Conservation (phyloP, 1,139 yeast genomes). For the Suhomyces atakaporum region DNA sequence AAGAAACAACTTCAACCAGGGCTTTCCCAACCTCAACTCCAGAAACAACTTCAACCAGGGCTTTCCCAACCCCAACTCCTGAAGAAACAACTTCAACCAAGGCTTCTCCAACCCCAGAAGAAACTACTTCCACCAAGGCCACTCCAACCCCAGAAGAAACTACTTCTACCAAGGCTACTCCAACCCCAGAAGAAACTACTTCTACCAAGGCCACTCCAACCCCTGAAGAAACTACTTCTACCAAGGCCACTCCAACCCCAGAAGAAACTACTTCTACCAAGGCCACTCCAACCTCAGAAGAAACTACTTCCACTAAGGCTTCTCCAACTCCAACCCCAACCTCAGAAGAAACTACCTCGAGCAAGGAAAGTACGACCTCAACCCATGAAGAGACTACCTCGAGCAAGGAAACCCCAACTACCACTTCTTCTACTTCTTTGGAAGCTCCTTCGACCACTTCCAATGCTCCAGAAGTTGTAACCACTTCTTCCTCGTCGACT, state of each 20-base stretch:
- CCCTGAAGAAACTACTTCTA: not conserved
- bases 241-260: conserved; percentile 4
- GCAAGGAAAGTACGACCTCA: too few relatives aligned
- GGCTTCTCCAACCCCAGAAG: conserved; percentile 2
- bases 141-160: not conserved
- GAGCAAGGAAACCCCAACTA: too few relatives aligned
- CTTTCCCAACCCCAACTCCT: conserved; percentile 1
- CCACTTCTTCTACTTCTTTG: conserved; percentile 11
- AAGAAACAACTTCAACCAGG: too few relatives aligned
- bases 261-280: not conserved
- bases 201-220: conserved; percentile 5
- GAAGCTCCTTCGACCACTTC: conserved; percentile 1
- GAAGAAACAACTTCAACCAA: not conserved
- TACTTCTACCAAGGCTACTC: conserved; percentile 3
- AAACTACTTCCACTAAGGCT: too few relatives aligned
- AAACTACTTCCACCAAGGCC: not conserved
- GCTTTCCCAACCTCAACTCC: not conserved
- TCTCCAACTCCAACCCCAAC: conserved; percentile 4
- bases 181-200: not conserved
- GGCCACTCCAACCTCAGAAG: conserved; percentile 4
- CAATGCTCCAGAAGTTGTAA: not conserved
- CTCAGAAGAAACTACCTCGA: too few relatives aligned
- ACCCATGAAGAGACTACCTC: too few relatives aligned
- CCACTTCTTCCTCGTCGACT: not conserved
- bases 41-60: conserved; percentile 5